Percentiles rank a stretch among this genome's conserved stretches.
Evolutionary conservation across 805 yeast genomes (phyloP).

Genomic region (Tetrapisispora pingtungensis): DNA sequence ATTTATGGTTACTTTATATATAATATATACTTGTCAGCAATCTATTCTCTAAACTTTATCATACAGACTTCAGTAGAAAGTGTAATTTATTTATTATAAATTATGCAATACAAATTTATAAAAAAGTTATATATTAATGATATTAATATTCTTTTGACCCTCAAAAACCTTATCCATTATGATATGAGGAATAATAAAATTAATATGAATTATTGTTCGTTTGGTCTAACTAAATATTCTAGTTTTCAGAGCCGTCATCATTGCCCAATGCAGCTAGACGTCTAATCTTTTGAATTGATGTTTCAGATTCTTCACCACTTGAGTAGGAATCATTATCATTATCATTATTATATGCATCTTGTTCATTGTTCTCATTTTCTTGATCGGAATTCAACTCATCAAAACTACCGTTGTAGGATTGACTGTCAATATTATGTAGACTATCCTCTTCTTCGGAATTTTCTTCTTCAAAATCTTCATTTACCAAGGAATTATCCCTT

Average conservation of each 20-base stretch:
- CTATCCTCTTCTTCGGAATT: slow-evolving; percentile 9
- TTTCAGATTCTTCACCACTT: slow-evolving; percentile 31
- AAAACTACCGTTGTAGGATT: neutral
- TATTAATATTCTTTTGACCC: no score
- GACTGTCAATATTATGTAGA: neutral
- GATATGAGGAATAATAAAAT: no score
- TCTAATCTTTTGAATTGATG: slow-evolving; percentile 56
- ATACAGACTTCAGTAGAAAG: no score
- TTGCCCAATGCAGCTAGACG: slow-evolving; percentile 49
- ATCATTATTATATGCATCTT: slow-evolving; percentile 17
- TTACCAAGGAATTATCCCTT: neutral
- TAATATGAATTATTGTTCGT: no score
- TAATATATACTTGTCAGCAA: no score
- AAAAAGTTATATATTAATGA: neutral
- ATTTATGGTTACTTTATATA: no score
- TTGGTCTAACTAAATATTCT: no score
- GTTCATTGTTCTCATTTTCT: slow-evolving; percentile 1
- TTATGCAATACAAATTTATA: neutral
- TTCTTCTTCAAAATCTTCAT: slow-evolving; percentile 8
- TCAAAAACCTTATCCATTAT: no score
- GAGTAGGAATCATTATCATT: slow-evolving; percentile 4
- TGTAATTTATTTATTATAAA: no score
- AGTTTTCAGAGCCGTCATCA: neutral
- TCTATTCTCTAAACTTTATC: no score
- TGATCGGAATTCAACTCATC: neutral